Conservation (phyloP, 345 rosid genomes). For the Eucalyptus sp. region DNA sequence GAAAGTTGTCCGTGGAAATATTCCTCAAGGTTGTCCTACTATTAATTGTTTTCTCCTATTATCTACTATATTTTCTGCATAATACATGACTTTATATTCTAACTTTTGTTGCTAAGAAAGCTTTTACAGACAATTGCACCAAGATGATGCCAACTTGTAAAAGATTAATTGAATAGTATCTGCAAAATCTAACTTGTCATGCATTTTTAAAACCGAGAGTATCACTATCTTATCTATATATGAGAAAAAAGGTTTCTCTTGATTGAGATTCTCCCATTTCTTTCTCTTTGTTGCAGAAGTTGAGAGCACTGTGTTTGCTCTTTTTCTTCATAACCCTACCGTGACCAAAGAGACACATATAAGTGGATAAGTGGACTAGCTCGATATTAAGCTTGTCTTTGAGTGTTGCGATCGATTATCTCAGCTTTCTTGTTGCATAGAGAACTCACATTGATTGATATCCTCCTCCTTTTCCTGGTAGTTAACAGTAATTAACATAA, state of each 20-base stretch:
- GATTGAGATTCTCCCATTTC: background rate
- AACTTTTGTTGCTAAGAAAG: background rate
- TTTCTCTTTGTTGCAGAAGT: background rate
- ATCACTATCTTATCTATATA: background rate
- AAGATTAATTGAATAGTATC: background rate
- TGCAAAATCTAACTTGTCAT: background rate
- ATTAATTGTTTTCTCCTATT: background rate
- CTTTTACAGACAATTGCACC: background rate
- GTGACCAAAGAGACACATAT: background rate
- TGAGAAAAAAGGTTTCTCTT: background rate
- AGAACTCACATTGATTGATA: background rate
- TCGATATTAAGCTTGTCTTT: background rate
- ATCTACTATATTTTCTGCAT: background rate
- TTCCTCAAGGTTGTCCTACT: constrained; percentile 58
- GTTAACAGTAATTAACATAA: background rate
- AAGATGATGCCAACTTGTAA: background rate
- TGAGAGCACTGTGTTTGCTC: background rate
- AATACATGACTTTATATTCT: background rate
- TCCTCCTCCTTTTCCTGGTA: background rate
- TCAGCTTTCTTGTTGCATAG: background rate
- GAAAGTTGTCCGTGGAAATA: constrained; percentile 68
- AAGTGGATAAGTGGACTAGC: background rate
- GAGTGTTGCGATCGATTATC: background rate
- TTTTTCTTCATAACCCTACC: background rate
- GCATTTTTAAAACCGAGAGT: background rate